phyloP scores from a whole-genome alignment of 75 land plant species.

The Pinus tabuliformis region DNA sequence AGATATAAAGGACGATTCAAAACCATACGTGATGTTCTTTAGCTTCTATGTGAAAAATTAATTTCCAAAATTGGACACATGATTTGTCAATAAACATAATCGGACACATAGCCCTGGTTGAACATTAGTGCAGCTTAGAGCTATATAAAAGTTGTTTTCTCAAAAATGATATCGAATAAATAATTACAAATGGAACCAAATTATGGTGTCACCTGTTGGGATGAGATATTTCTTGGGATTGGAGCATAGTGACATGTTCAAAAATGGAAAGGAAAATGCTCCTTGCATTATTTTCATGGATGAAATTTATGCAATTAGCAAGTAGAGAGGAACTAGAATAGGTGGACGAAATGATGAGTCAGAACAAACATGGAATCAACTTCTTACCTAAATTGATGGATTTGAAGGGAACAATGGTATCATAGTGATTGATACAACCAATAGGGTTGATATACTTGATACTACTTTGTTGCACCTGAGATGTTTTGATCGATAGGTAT shows the following conservation, averaged over 20 bases:
- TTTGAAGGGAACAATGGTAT: constrained; percentile 98
- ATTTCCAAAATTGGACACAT: too few species aligned
- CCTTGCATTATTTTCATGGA: constrained; percentile 99
- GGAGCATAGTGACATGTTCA: constrained; percentile 99
- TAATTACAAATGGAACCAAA: too few species aligned
- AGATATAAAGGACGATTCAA: too few species aligned
- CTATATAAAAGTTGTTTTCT: too few species aligned
- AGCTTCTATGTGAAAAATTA: too few species aligned
- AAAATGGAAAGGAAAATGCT: constrained; percentile 98
- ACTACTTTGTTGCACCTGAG: constrained; percentile 92
- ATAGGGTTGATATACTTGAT: constrained; percentile 96
- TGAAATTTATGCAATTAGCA: constrained; percentile 98
- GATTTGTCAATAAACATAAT: too few species aligned
- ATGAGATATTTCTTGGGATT: constrained; percentile 97
- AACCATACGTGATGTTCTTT: too few species aligned
- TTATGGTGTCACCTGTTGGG: too few species aligned
- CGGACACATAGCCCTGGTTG: too few species aligned
- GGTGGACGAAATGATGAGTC: constrained; percentile 98
- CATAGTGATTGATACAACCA: constrained; percentile 95
- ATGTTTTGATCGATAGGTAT: constrained; percentile 95
- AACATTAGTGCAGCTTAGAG: too few species aligned
- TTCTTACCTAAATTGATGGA: constrained; percentile 97
- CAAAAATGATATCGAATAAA: too few species aligned
- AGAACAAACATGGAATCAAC: constrained; percentile 95
- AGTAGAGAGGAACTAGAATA: constrained; percentile 96